Evolutionary conservation across 2,329 filamentous ascomycete genomes (phyloP).

Genomic region (Stromatinia cepivora): DNA sequence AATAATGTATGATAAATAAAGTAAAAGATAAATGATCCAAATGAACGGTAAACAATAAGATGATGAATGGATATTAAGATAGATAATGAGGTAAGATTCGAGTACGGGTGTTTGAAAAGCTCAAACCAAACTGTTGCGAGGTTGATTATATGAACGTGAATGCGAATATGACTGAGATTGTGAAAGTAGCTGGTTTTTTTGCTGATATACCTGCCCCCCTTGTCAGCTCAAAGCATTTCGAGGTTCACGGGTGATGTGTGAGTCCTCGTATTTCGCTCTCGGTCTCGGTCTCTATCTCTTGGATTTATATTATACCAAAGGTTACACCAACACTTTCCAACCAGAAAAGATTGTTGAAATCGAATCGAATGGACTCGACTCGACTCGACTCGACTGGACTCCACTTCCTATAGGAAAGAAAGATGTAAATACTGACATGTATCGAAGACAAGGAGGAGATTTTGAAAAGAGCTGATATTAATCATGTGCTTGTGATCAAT

Average conservation of each 20-base stretch:
- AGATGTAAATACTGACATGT: neutral
- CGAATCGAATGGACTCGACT: neutral
- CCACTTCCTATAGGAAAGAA: neutral
- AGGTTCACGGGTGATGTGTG: constrained; percentile 5
- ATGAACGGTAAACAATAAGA: neutral
- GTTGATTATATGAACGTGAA: neutral
- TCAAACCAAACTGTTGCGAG: neutral
- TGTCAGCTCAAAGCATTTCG: neutral
- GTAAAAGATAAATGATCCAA: neutral
- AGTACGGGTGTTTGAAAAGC: neutral
- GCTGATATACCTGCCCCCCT: neutral
- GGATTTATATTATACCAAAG: neutral
- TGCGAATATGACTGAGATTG: neutral
- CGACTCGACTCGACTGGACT: neutral
- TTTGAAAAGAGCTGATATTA: neutral
- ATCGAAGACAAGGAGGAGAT: neutral
- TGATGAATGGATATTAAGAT: neutral
- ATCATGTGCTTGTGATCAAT: neutral
- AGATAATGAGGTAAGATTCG: neutral
- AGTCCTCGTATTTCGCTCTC: neutral
- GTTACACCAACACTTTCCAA: neutral
- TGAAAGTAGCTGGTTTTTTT: neutral
- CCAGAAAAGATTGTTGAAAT: neutral
- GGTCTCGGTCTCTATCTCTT: neutral
- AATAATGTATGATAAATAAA: neutral